Conservation (phyloP, 176 grass and related monocot genomes). For the Poa pratensis region DNA sequence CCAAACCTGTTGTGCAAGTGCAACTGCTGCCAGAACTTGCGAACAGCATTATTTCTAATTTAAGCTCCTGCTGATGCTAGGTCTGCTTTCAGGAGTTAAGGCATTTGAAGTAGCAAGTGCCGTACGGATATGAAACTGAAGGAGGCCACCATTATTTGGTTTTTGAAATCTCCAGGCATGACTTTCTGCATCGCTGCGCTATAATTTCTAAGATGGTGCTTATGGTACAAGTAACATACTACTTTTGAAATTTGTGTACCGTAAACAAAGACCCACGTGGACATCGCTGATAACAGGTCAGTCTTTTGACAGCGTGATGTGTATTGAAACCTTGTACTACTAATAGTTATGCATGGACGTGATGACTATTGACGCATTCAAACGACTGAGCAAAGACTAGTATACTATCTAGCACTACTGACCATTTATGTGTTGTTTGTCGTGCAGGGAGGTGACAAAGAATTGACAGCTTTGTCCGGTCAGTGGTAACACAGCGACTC, state of each 20-base stretch:
- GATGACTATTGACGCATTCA: neutral
- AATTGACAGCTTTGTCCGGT: neutral
- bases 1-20: neutral
- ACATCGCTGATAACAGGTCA: neutral
- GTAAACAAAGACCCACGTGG: conserved; percentile 26
- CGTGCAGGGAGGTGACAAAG: conserved; percentile 33
- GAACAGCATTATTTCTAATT: neutral
- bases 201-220: conserved; percentile 29
- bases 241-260: neutral
- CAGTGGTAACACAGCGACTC: conserved; percentile 26
- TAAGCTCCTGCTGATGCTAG: conserved; percentile 2
- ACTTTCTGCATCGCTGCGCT: conserved; percentile 16
- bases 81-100: neutral
- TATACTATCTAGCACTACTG: neutral
- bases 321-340: too few relatives aligned
- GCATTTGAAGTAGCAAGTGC: conserved; percentile 23
- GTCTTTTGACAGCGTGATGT: too few relatives aligned
- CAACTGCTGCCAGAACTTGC: neutral
- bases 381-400: neutral
- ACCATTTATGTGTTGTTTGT: neutral
- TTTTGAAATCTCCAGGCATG: neutral
- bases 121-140: conserved; percentile 26
- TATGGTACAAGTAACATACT: conserved; percentile 41
- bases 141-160: neutral
- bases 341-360: too few relatives aligned